phyloP scores from a whole-genome alignment of 1,284 basidiomycete genomes.

The Ceratobasidium theobromae region DNA sequence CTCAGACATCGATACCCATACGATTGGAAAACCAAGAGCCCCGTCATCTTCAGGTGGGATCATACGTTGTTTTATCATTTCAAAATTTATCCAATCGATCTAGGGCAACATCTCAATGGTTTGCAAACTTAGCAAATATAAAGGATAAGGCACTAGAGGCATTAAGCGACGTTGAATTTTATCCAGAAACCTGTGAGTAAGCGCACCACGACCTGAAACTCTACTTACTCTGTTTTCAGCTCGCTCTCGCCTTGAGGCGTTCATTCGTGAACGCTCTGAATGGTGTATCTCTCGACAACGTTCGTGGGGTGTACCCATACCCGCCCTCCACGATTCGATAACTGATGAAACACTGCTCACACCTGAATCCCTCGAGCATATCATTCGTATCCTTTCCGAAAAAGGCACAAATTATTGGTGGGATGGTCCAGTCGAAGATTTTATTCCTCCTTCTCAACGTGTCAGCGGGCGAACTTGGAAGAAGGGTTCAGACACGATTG shows the following conservation, averaged over 20 bases:
- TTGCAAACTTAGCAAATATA: constrained; percentile 85
- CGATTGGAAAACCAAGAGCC: constrained; percentile 95
- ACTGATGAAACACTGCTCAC: constrained; percentile 71
- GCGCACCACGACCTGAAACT: background rate
- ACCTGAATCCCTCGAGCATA: constrained; percentile 69
- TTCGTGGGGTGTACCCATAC: constrained; percentile 98
- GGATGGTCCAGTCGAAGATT: constrained; percentile 81
- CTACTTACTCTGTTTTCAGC: constrained; percentile 50
- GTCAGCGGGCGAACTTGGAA: constrained; percentile 52
- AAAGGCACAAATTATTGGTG: constrained; percentile 90
- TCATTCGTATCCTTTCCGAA: constrained; percentile 69
- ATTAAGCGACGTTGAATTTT: constrained; percentile 73
- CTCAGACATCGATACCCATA: constrained; percentile 92
- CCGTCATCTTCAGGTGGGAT: constrained; percentile 82
- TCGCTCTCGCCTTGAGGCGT: constrained; percentile 81
- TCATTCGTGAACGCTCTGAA: constrained; percentile 85
- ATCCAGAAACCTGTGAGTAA: constrained; percentile 71
- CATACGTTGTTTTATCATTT: constrained; percentile 23
- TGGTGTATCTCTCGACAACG: constrained; percentile 99
- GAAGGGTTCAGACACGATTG: constrained; percentile 93
- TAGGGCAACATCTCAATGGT: constrained; percentile 98
- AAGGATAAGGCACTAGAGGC: constrained; percentile 76
- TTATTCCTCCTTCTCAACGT: constrained; percentile 64
- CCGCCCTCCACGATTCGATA: constrained; percentile 73
- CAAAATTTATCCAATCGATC: background rate